These are phyloP conservation scores for Thozetella sp. DNA, from an alignment of 495 filamentous ascomycete genomes.

Conservation along the genomic window DNA sequence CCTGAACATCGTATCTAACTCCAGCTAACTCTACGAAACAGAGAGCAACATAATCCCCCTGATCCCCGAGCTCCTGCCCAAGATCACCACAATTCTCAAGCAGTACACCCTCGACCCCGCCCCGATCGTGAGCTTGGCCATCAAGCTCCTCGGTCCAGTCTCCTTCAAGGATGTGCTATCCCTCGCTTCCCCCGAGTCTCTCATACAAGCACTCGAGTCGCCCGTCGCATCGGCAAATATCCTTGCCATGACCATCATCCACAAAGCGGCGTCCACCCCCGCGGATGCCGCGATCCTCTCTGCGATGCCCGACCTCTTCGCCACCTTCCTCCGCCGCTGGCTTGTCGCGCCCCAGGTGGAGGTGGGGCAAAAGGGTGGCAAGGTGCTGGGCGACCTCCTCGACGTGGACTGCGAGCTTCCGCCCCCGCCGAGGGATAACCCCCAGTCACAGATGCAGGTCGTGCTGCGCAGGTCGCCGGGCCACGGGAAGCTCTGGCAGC, in stretches of 20 bases:
- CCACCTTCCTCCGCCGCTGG: constrained; percentile 68
- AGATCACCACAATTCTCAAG: constrained; percentile 48
- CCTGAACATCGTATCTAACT: neutral
- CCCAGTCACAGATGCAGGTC: constrained; percentile 21
- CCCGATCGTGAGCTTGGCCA: constrained; percentile 47
- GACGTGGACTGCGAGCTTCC: constrained; percentile 63
- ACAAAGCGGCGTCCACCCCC: constrained; percentile 64
- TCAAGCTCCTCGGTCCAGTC: constrained; percentile 54
- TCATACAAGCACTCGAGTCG: constrained; percentile 58
- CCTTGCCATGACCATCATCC: constrained; percentile 68
- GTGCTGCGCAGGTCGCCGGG: constrained; percentile 43
- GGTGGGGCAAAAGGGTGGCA: constrained; percentile 69
- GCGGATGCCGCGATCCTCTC: constrained; percentile 71
- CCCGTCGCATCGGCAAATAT: constrained; percentile 68
- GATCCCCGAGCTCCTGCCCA: constrained; percentile 48
- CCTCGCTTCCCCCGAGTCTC: constrained; percentile 53
- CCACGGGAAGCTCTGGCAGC: constrained; percentile 73
- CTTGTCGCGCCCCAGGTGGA: constrained; percentile 70
- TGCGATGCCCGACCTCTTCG: constrained; percentile 61
- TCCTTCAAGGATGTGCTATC: constrained; percentile 50
- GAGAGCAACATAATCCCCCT: constrained; percentile 47
- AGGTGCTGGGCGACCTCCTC: constrained; percentile 70
- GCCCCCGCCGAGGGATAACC: constrained; percentile 34
- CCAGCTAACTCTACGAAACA: constrained; percentile 10
- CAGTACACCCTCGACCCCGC: constrained; percentile 51